Base-by-base conservation (phyloP, 306 rosid genomes). In the Cyclanthera cordifolia region DNA sequence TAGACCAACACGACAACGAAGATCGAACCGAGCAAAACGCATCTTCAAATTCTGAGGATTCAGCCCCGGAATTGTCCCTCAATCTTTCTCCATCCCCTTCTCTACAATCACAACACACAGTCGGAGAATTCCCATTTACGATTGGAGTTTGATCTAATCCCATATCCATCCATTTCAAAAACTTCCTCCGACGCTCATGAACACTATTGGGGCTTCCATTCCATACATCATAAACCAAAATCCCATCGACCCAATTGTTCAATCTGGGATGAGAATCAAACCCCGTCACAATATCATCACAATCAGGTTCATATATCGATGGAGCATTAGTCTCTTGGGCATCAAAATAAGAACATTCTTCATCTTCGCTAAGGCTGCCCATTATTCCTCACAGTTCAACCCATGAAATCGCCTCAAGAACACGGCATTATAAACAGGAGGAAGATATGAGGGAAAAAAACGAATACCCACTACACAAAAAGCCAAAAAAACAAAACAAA, bases 361-460 rank as follows among this genome's bases (percentile, higher is more conserved):
- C 96, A 16, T 87, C 85, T 59, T 70, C 95, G 28, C 90, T 83
- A 72, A 79, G 66, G 78, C 97, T 82, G 66, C 79, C 97, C 99
- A 94, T 93, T 77, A 67, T 82, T 60, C 72, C 75, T 73, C 37
- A 15, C 20, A 75, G 84, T 85, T 87, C 95, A 90, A 85, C 87
- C 95, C 99, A 94, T 90, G 81, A 86, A 84, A 82, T 74, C 78
- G 71, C 84, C 81, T 87, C 91, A 86, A 70, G 49, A 72, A 73
- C 81, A 75, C 88, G 80, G 75, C 85, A 90, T 66, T 47, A 66
- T 66, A 65, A 0, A 39, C 70, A 16, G 69, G 53, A 41, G 20
- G 21, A 24, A 65, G 79, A 85, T 0, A 37, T 0, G 43, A 32
- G 79, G 78, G n/a, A 27, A 16, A 82, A 76, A 78, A 80, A 76